Percentiles rank a stretch among this genome's conserved stretches.
These are phyloP conservation scores for Pichia sp. DNA, from an alignment of 1,139 yeast species.

Conservation along the genomic window DNA sequence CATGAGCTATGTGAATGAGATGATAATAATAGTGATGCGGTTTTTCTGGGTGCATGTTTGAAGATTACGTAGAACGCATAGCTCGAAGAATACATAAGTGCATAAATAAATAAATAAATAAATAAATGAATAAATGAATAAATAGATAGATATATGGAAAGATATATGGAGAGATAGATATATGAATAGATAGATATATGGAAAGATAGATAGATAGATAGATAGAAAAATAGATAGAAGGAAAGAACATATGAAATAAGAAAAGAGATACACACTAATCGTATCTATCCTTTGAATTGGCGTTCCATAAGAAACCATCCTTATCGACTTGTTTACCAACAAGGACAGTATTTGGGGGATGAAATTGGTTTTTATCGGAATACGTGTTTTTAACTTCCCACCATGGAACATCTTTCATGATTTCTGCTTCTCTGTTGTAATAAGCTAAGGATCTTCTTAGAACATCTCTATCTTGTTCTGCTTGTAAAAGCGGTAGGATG, in stretches of 20 bases:
- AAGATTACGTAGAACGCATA: no score
- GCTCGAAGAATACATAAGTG: no score
- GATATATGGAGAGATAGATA: not conserved
- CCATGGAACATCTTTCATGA: constrained; percentile 53
- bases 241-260: no score
- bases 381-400: constrained; percentile 44
- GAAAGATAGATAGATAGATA: not conserved
- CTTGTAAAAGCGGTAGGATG: constrained; percentile 67
- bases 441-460: constrained; percentile 69
- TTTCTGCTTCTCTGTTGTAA: constrained; percentile 60
- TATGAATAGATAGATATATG: not conserved
- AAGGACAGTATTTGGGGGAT: constrained; percentile 31
- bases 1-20: no score
- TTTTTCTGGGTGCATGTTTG: no score
- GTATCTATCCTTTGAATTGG: constrained; percentile 28
- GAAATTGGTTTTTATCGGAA: constrained; percentile 29
- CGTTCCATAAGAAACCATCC: constrained; percentile 24
- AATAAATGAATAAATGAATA: not conserved
- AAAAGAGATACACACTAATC: constrained; percentile 1
- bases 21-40: no score
- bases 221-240: not conserved
- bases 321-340: constrained; percentile 30
- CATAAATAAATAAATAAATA: no score
- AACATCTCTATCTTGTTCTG: constrained; percentile 75
- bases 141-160: not conserved